phyloP scores from a whole-genome alignment of 768 basidiomycete species.

The Strobilomyces echinocephalus region DNA sequence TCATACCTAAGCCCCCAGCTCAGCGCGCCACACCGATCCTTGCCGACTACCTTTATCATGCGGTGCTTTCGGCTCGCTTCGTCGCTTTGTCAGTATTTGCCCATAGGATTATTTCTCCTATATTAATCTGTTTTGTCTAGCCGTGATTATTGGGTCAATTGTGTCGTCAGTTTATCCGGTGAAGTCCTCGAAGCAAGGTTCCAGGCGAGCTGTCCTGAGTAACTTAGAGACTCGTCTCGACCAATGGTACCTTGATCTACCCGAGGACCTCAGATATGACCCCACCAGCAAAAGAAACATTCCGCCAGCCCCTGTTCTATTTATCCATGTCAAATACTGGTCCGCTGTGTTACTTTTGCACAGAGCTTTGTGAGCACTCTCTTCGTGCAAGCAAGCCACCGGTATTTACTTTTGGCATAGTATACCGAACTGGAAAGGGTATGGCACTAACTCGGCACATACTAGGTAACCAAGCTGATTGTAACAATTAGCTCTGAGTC shows the following conservation, averaged over 20 bases:
- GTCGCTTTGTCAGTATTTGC: constrained; percentile 48
- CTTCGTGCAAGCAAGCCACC: constrained; percentile 4
- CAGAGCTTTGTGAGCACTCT: constrained; percentile 66
- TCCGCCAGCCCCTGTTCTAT: constrained; percentile 62
- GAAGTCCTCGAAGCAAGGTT: constrained; percentile 40
- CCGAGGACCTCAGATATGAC: constrained; percentile 59
- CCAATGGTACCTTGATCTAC: constrained; percentile 69
- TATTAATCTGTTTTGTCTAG: constrained; percentile 34
- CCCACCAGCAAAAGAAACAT: constrained; percentile 45
- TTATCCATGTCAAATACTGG: constrained; percentile 74
- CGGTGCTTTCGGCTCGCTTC: constrained; percentile 53
- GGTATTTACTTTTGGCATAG: constrained; percentile 32
- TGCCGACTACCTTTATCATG: constrained; percentile 40
- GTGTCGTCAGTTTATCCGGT: constrained; percentile 70
- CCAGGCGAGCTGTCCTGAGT: constrained; percentile 46
- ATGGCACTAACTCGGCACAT: constrained; percentile 2
- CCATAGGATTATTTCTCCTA: neutral
- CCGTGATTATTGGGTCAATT: constrained; percentile 61
- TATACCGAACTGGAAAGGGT: constrained; percentile 73
- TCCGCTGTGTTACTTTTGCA: constrained; percentile 68
- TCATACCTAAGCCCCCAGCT: constrained; percentile 47
- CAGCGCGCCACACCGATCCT: constrained; percentile 40
- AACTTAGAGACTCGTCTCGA: constrained; percentile 64
- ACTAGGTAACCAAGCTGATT: neutral
- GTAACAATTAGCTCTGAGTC: constrained; percentile 36